Base-by-base conservation (phyloP, 345 rosid species). In the Murraya koenigii region DNA sequence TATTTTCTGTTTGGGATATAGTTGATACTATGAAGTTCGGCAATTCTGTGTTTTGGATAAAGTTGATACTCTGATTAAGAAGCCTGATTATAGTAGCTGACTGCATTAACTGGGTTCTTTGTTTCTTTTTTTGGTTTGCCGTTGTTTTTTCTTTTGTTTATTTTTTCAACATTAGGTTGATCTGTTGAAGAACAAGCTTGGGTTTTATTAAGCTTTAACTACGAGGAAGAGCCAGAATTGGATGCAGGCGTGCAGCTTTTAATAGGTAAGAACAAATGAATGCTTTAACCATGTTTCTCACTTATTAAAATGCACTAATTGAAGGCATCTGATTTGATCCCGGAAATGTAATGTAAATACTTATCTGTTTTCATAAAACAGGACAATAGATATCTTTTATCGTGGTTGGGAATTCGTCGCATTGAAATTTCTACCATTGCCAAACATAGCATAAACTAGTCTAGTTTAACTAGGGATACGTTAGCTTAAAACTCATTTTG, bases 161-260 rank as follows among this genome's bases (percentile, higher is more conserved):
- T 60, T 60, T 56, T 25, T 39, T 2, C 19, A 14, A 15, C 14
- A 8, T 25, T 55, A 90, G 92, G 93, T 92, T 75, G 88, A 90
- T 60, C 81, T 90, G 35, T 79, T 92, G 39, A 89, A 80, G 86
- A 84, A 61, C 61, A 89, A 85, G 84, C 80, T 92, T 61, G 91
- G 93, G 69, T 90, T 90, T 77, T 84, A 90, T 71, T 92, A 82
- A 28, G 95, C 92, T 89, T 87, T 83, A 90, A 90, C 86, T 90
- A 92, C 79, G 90, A 92, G 69, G 92, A 89, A 67, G 91, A 89
- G 71, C 63, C 47, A 15, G 81, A 89, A 74, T 79, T 85, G 47
- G 82, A 70, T 77, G 90, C 85, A 61, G 90, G 47, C 81, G 58
- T 77, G 89, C 85, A 61, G 90, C 95, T 39, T 55, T 90, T 73